Evolutionary conservation across 371 early-diverging fungal genomes (phyloP), one percentile per base, ranked within the genome.

Genomic region (Apophysomyces trapeziformis): DNA sequence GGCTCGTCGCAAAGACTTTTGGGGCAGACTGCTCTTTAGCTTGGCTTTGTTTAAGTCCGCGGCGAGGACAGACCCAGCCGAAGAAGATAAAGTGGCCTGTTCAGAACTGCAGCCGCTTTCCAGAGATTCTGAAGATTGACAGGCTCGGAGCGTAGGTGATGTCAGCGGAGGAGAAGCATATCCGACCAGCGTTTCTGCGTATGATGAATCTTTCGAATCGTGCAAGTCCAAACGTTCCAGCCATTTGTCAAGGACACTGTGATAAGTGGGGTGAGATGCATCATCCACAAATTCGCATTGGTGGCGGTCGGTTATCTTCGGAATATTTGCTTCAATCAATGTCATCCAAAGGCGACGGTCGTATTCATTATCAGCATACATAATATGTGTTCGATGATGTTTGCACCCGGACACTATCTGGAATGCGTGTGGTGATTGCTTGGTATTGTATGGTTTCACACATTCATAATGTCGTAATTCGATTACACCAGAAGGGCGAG

Each of bases 221-320:
- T 68, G 61, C 36, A 75, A 58, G 18, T 75, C 69, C 50, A 75
- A 38, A 35, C 72, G 66, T 16, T 75, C 69, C 7, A 75, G 63
- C 75, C 75, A 75, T 61, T 72, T 75, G 60, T 75, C 75, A 9
- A 75, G 58, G 14, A 75, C 72, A 26, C 72, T 69, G 14, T 54
- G 32, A 18, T 38, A 50, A 14, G 59, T 54, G 21, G 45, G 38
- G 14, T 60, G 58, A 41, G 58, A 39, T 62, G 62, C 43, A 38
- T 57, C 63, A 35, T 32, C 38, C 18, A 18, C 35, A 63, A 38
- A 45, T 38, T 38, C 43, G 38, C 66, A 68, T 38, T 64, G 44
- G 26, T 61, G 68, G 46, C 43, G 54, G 6, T 41, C 14, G 5
- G 18, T 18, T n/a, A 43, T 39, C 32, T 65, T 59, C 6, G 41